Evolutionary conservation across 441 rosid genomes (phyloP), one percentile per base, ranked within the genome.

Genomic region (Populus hybrid): DNA sequence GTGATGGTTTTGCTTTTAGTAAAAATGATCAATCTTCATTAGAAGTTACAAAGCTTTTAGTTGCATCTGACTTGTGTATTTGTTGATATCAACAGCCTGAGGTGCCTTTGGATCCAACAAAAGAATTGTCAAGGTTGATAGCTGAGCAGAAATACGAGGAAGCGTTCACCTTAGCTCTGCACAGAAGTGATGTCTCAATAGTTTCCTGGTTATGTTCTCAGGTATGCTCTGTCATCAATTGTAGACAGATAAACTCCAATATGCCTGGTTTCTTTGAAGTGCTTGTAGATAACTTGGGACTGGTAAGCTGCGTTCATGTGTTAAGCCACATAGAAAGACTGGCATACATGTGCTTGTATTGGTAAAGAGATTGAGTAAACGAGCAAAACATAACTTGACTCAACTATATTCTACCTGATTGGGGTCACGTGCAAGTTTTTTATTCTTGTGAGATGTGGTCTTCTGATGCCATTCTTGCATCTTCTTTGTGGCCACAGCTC

Each of bases 171-270:
- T 82, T 80, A 23, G 94, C 95, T 11, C 80, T 92, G 69, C 95
- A 90, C 63, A 87, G 93, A 86, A 90, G 97, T 77, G 94, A 92
- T 74, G 92, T 91, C 31, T 79, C 95, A 12, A 84, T 90, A 29
- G 97, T 92, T 64, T 92, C 95, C 53, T 91, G 97, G 95, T 77
- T 92, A 82, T 92, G 97, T 82, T 85, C 89, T 69, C 95, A 91
- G 94, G 94, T 91, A 86, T 73, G 67, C 23, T 72, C 14, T 72
- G 71, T 53, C n/a, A 9, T 76, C 3, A 36, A 18, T 7, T 21
- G 68, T 50, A 50, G 56, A 50, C n/a, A 16, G 20, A 50, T 50
- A 36, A 69, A 68, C 11, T 4, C 29, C 9, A 28, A 20, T 5
- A 29, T 56, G 6, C 3, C 4, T 68, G 1, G 2, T 4, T 50